Base-by-base conservation (phyloP, 164 flowering plant genomes). In the Stephania cephalantha region DNA sequence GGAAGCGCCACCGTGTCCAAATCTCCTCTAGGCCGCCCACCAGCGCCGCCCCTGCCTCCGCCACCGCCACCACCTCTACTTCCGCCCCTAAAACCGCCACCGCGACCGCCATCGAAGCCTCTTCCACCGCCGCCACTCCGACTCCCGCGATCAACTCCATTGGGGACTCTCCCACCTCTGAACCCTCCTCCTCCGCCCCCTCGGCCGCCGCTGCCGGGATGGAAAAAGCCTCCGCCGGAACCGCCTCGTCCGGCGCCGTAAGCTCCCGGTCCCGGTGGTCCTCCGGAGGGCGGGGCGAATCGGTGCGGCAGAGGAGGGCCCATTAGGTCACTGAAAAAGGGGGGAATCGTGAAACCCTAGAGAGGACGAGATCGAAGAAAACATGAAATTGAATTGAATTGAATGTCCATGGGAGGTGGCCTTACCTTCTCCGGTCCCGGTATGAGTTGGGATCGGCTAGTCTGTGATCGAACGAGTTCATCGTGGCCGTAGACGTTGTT, bases 1-100 rank as follows among this genome's bases (percentile, higher is more conserved):
- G 98, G 94, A 70, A 94, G 93, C 71, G 86, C 58, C 78, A 92
- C 82, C 46, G 77, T 81, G 73, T 94, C 87, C 76, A 96, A 82
- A 9, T 91, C 97, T 55, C 83, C 88, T 73, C 82, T 87, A 0
- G 84, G 53, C 68, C 76, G 71, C 25, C 84, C 87, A 18, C 86
- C 85, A 20, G 73, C 77, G 52, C 87, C 73, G 68, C 88, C 86
- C 7, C 89, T 88, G 46, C 88, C 79, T 0, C 88, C 83, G 4
- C 84, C 78, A 44, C 88, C 85, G 5, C 90, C 82, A 29, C 85
- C 79, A 66, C 84, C 84, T 15, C 79, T 79, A 35, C 72, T 82
- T 72, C 86, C 85, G 44, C 73, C 80, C 53, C 85, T 80, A 22
- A 81, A 67, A 13, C 86, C 82, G 8, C 78, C 82, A 44, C 82